These are phyloP conservation scores for Arthrobotrys musiformis DNA, from an alignment of 2,329 filamentous ascomycete genomes.

Conservation along the genomic window DNA sequence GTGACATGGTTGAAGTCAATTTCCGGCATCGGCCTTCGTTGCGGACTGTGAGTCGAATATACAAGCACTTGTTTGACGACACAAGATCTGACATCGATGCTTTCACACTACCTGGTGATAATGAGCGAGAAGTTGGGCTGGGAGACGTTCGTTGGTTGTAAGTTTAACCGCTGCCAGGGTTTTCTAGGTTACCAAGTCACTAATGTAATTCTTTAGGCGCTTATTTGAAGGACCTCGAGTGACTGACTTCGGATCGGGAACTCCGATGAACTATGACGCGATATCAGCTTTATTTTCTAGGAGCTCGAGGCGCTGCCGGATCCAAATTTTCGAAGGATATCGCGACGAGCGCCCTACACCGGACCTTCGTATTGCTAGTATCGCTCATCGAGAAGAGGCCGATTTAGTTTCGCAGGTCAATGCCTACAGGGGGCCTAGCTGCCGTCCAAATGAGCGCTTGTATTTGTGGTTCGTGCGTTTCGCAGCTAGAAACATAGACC, in stretches of 20 bases:
- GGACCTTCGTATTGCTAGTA: not conserved
- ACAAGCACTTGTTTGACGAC: not conserved
- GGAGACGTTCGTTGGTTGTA: not conserved
- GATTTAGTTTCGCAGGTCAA: not conserved
- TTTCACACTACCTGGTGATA: not conserved
- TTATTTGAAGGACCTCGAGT: not conserved
- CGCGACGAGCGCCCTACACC: not conserved
- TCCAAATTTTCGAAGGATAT: not conserved
- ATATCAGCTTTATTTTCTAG: conserved; percentile 2
- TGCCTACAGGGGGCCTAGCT: not conserved
- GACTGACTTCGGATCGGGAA: not conserved
- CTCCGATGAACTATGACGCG: not conserved
- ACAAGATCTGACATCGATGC: not conserved
- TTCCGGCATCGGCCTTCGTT: not conserved
- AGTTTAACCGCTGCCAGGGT: not conserved
- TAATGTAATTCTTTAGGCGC: not conserved
- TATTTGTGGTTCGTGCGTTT: not conserved
- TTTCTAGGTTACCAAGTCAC: not conserved
- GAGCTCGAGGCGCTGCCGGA: not conserved
- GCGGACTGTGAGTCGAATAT: not conserved
- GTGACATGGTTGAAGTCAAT: not conserved
- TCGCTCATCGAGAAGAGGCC: not conserved
- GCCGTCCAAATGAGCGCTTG: not conserved
- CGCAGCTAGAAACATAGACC: not conserved
- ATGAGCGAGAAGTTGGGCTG: not conserved